Conservation (phyloP, 768 basidiomycete genomes). For the Hygrocybe punicea region DNA sequence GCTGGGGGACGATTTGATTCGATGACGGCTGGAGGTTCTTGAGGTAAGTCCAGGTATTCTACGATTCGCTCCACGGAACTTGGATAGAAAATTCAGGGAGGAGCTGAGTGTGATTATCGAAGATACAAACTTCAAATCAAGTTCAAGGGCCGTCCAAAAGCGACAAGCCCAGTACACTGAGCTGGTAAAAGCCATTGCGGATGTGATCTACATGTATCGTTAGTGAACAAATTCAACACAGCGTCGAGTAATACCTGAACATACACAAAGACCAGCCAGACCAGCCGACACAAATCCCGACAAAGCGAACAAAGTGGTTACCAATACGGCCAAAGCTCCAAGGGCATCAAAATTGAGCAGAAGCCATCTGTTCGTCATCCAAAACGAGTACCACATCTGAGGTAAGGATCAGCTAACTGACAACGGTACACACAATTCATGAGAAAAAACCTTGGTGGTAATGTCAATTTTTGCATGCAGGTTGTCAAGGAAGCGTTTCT, state of each 20-base stretch:
- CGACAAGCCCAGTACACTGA: constrained; percentile 54
- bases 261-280: constrained; percentile 68
- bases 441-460: constrained; percentile 64
- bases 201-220: constrained; percentile 1
- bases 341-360: constrained; percentile 78
- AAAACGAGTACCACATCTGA: constrained; percentile 81
- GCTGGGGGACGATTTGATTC: constrained; percentile 77
- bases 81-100: constrained; percentile 7
- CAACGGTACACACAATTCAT: neutral
- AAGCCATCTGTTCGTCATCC: constrained; percentile 90
- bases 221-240: neutral
- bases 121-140: constrained; percentile 65
- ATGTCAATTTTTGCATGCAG: constrained; percentile 71
- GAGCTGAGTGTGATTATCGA: neutral
- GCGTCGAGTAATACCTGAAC: constrained; percentile 45
- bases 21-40: constrained; percentile 77
- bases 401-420: neutral
- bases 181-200: constrained; percentile 46
- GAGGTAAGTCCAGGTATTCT: constrained; percentile 86
- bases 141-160: constrained; percentile 56
- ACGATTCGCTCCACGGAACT: constrained; percentile 89
- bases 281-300: constrained; percentile 57
- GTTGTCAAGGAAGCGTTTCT: constrained; percentile 69
- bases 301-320: constrained; percentile 75
- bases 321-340: constrained; percentile 67